Conservation (phyloP, 1,139 yeast genomes). For the Taphrina confusa region DNA sequence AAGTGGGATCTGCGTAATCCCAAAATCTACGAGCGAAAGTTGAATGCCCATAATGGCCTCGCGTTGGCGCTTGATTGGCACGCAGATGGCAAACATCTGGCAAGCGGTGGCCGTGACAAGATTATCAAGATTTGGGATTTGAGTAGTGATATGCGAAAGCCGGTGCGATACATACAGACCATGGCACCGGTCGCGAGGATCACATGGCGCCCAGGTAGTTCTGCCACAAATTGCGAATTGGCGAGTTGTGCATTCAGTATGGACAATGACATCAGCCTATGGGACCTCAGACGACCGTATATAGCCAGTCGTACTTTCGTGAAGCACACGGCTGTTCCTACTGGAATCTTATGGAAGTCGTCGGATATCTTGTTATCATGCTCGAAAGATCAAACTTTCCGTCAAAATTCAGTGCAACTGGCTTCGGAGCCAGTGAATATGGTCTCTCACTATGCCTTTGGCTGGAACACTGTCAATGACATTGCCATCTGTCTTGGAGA, state of each 20-base stretch:
- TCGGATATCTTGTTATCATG: conserved; percentile 57
- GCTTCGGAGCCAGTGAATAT: conserved; percentile 59
- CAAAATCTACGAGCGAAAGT: conserved; percentile 57
- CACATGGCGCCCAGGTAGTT: conserved; percentile 58
- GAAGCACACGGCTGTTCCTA: conserved; percentile 54
- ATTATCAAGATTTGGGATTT: conserved; percentile 79
- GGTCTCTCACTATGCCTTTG: conserved; percentile 55
- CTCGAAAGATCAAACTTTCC: conserved; percentile 57
- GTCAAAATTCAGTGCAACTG: conserved; percentile 58
- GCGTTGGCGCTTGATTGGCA: conserved; percentile 89
- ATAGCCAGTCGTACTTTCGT: conserved; percentile 71
- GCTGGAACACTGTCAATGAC: conserved; percentile 61
- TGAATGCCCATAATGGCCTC: conserved; percentile 90
- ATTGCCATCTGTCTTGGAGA: conserved; percentile 43
- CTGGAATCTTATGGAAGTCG: conserved; percentile 56
- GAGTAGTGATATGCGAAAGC: conserved; percentile 53
- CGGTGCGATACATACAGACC: conserved; percentile 71
- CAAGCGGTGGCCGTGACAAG: conserved; percentile 92
- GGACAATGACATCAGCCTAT: conserved; percentile 71
- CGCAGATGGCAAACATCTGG: conserved; percentile 75
- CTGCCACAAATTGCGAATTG: conserved; percentile 50
- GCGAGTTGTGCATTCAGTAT: conserved; percentile 73
- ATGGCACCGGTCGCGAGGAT: conserved; percentile 77
- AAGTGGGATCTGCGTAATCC: conserved; percentile 75
- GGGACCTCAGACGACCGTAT: conserved; percentile 70